Evolutionary conservation across 164 flowering plant species (phyloP).

Genomic region (Macadamia integrifolia): DNA sequence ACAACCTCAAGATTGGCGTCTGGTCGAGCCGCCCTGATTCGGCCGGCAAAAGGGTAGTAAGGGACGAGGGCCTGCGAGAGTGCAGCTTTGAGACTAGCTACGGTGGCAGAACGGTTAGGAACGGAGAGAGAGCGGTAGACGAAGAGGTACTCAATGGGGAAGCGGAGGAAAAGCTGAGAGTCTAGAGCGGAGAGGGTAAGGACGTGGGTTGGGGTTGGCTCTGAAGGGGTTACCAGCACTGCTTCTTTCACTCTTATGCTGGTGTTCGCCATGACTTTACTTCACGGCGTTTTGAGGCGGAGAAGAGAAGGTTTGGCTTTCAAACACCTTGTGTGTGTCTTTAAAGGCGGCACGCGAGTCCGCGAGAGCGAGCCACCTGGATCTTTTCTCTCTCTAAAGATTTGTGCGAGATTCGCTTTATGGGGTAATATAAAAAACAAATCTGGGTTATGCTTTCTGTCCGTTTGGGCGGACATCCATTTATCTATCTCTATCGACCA

Average conservation of each 20-base stretch:
- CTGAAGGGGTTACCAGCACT: slow-evolving; percentile 38
- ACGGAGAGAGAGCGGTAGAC: slow-evolving; percentile 30
- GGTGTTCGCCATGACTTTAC: slow-evolving; percentile 1
- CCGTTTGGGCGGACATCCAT: slow-evolving; percentile 14
- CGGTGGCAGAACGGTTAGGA: slow-evolving; percentile 8
- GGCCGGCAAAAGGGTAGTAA: slow-evolving; percentile 61
- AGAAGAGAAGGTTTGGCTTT: neutral
- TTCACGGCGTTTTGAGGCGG: neutral
- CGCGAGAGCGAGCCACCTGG: neutral
- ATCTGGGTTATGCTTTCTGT: slow-evolving; percentile 33
- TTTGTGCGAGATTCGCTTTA: slow-evolving; percentile 46
- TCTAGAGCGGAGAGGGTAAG: slow-evolving; percentile 63
- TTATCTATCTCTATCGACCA: neutral
- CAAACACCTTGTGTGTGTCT: slow-evolving; percentile 3
- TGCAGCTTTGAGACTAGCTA: slow-evolving; percentile 35
- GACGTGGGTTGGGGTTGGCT: slow-evolving; percentile 44
- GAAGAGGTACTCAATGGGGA: slow-evolving; percentile 61
- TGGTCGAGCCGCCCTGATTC: slow-evolving; percentile 36
- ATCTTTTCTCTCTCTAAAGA: slow-evolving; percentile 24
- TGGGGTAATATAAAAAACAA: slow-evolving; percentile 23
- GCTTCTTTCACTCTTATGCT: slow-evolving; percentile 37
- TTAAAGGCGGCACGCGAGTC: neutral
- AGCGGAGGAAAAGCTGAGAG: slow-evolving; percentile 73
- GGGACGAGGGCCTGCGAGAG: slow-evolving; percentile 47
- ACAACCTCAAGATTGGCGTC: slow-evolving; percentile 43